Evolutionary conservation across 805 yeast genomes (phyloP).

Genomic region (Ogataea angusta): DNA sequence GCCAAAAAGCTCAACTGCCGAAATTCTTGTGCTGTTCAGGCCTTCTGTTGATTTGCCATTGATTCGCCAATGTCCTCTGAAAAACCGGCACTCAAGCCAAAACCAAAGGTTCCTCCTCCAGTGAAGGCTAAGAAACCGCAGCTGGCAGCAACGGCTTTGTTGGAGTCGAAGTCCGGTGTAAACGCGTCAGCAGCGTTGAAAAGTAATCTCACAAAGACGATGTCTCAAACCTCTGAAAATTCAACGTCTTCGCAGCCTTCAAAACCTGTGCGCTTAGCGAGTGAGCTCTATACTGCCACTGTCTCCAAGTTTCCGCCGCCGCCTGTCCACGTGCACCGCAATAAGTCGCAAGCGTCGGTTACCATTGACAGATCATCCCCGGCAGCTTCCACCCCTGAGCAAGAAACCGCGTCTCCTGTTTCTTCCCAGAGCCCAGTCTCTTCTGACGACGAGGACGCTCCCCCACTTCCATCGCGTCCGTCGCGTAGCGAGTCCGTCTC

Average conservation of each 20-base stretch:
- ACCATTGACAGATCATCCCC: conserved; percentile 8
- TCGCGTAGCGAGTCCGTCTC: background rate
- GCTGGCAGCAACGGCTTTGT: conserved; percentile 2
- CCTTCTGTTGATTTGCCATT: conserved; percentile 1
- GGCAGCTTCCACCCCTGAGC: conserved; percentile 4
- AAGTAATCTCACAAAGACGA: conserved; percentile 5
- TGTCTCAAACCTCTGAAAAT: background rate
- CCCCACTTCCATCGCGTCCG: conserved; percentile 9
- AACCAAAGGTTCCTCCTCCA: conserved; percentile 32
- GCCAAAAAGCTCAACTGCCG: conserved; percentile 1
- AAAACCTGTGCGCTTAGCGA: background rate
- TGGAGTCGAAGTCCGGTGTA: background rate
- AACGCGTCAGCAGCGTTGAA: conserved; percentile 7
- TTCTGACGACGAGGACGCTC: conserved; percentile 23
- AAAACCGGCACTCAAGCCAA: conserved; percentile 34
- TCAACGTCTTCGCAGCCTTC: background rate
- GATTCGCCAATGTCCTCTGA: conserved; percentile 19
- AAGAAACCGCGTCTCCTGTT: background rate
- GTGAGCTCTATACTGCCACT: background rate
- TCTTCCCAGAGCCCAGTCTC: conserved; percentile 2
- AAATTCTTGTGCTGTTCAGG: conserved; percentile 6
- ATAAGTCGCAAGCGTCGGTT: conserved; percentile 3
- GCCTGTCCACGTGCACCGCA: conserved; percentile 18
- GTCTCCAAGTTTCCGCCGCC: conserved; percentile 18
- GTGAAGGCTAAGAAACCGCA: conserved; percentile 26